Conservation (phyloP, 257 asterid species). For the Solanum habrochaites region DNA sequence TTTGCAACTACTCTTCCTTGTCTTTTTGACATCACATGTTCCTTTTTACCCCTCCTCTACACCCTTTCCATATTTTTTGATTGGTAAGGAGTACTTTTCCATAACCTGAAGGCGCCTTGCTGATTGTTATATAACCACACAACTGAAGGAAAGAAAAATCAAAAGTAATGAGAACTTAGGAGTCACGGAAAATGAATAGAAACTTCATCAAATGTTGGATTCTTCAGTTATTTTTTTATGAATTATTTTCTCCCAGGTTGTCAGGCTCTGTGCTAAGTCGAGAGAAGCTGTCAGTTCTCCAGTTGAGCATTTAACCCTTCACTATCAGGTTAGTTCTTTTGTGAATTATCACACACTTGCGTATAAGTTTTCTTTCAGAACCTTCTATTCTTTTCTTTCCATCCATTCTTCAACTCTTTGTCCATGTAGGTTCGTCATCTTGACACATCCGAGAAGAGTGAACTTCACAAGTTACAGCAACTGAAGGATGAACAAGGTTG, state of each 20-base stretch:
- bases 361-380: not conserved
- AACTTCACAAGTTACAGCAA: conserved; percentile 91
- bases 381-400: not conserved
- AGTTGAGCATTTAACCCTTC: conserved; percentile 93
- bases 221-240: not conserved
- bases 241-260: conserved; percentile 45
- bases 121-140: not conserved
- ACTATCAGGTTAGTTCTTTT: conserved; percentile 65
- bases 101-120: not conserved
- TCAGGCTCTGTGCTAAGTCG: conserved; percentile 93
- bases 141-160: not conserved
- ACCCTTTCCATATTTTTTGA: not conserved
- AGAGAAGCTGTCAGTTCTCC: conserved; percentile 99
- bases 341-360: not conserved
- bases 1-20: not conserved
- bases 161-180: not conserved
- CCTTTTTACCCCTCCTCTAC: not conserved
- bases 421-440: conserved; percentile 87
- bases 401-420: not conserved
- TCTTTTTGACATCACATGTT: not conserved
- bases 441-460: conserved; percentile 97
- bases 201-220: not conserved
- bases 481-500: conserved; percentile 98
- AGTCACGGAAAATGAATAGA: not conserved
- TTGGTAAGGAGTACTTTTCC: not conserved